Evolutionary conservation across 2,329 filamentous ascomycete species (phyloP).

Genomic region (Aspergillus cejpii): DNA sequence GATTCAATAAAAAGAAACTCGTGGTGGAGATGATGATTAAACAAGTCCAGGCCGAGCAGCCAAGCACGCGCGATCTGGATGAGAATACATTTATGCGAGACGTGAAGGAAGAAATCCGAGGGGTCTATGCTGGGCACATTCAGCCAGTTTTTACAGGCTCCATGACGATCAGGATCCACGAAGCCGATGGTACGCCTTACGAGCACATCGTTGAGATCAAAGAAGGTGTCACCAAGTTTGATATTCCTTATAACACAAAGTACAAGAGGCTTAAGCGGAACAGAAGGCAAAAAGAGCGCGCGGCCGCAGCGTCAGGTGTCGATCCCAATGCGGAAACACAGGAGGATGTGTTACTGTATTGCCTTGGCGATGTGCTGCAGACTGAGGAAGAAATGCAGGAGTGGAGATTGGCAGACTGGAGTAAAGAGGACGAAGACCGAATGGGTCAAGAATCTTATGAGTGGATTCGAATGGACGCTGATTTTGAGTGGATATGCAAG

Average conservation of each 20-base stretch:
- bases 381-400: constrained; percentile 70
- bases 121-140: constrained; percentile 61
- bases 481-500: constrained; percentile 95
- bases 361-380: constrained; percentile 83
- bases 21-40: constrained; percentile 86
- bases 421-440: constrained; percentile 73
- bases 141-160: constrained; percentile 86
- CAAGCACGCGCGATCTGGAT: constrained; percentile 54
- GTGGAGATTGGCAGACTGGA: constrained; percentile 87
- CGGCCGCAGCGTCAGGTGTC: constrained; percentile 55
- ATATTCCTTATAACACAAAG: constrained; percentile 98
- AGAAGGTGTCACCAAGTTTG: constrained; percentile 74
- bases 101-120: constrained; percentile 68
- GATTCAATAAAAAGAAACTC: constrained; percentile 96
- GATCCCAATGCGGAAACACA: constrained; percentile 60
- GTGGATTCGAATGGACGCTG: constrained; percentile 96
- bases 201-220: constrained; percentile 97
- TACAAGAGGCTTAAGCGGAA: constrained; percentile 95
- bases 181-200: constrained; percentile 95
- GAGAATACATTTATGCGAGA: constrained; percentile 75
- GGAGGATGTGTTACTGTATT: constrained; percentile 81
- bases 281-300: constrained; percentile 71
- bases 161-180: constrained; percentile 96
- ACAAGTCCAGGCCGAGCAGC: constrained; percentile 61
- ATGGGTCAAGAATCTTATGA: constrained; percentile 98